These are phyloP conservation scores for Phaffia australis DNA, from an alignment of 768 basidiomycete genomes.

Conservation along the genomic window DNA sequence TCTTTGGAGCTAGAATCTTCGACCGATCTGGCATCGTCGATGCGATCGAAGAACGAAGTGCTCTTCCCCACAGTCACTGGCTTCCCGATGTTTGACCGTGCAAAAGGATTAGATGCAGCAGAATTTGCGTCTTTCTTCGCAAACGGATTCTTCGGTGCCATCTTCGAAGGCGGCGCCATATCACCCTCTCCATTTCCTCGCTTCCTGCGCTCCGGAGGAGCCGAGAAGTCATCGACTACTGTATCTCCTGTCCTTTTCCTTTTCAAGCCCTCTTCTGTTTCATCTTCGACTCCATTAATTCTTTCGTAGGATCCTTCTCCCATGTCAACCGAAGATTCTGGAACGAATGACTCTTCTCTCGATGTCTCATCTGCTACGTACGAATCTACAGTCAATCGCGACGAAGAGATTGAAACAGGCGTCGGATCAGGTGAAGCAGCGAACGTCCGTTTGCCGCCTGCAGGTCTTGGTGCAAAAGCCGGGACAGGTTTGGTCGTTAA, in stretches of 20 bases:
- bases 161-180: too few relatives aligned
- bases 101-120: slow-evolving; percentile 9
- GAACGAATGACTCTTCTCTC: not conserved
- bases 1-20: not conserved
- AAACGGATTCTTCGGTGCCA: slow-evolving; percentile 16
- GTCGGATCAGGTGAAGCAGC: slow-evolving; percentile 1
- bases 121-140: slow-evolving; percentile 17
- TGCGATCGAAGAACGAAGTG: slow-evolving; percentile 23
- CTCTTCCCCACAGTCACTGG: slow-evolving; percentile 8
- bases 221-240: slow-evolving; percentile 9
- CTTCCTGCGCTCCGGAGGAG: too few relatives aligned
- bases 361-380: not conserved
- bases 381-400: not conserved
- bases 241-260: slow-evolving; percentile 14
- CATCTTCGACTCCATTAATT: slow-evolving; percentile 15
- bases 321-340: not conserved
- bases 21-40: slow-evolving; percentile 11
- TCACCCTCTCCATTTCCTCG: too few relatives aligned
- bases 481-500: not conserved
- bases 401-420: not conserved
- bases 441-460: slow-evolving; percentile 18
- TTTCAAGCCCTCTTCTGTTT: not conserved
- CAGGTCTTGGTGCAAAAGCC: slow-evolving; percentile 21
- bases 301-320: not conserved
- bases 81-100: slow-evolving; percentile 13